Base-by-base conservation (phyloP, 495 filamentous ascomycete genomes). In the Hyaloscypha hepaticicola region DNA sequence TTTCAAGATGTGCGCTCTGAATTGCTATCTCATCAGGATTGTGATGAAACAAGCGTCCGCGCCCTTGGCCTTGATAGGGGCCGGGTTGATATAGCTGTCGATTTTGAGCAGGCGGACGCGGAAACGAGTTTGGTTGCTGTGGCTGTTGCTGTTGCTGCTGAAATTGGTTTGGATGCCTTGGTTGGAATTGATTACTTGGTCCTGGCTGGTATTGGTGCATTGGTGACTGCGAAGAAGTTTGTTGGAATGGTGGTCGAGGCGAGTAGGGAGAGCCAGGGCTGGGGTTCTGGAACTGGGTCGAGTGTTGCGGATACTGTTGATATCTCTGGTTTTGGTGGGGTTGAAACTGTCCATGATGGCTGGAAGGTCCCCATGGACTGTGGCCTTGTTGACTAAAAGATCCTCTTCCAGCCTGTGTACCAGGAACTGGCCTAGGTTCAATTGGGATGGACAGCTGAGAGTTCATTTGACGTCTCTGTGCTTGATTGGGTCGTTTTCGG, bases 381-480 rank as follows among this genome's bases (percentile, higher is more conserved):
- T 63, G 61, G 26, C 38, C 27, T 14, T 29, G 22, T 8, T 48
- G 50, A 21, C 29, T 51, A 24, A 48, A 48, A 16, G 51, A 26
- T 8, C 55, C 60, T 33, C 34, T 56, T 27, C 63, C 62, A 27
- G 66, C 52, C 51, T 64, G 64, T 2, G 59, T 12, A 25, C n/a
- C 21, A 22, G 61, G 58, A 22, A 34, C 64, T 16, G 73, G 71
- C 58, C 78, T 74, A 16, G 74, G 55, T 60, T 84, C 80, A 49
- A 82, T 75, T 14, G 81, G 77, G 55, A 84, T 81, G 5, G 80
- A 78, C 8, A 83, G 58, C 55, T 83, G 78, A 34, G 82, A 75
- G 22, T 78, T 80, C 78, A 81, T 80, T 69, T 82, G 80, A 53
- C 83, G 80, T 55, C 83, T 76, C 63, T 85, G 78, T 5, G 82